Base-by-base conservation (phyloP, 371 early-diverging fungal species). In the Syncephalastrum sp. region DNA sequence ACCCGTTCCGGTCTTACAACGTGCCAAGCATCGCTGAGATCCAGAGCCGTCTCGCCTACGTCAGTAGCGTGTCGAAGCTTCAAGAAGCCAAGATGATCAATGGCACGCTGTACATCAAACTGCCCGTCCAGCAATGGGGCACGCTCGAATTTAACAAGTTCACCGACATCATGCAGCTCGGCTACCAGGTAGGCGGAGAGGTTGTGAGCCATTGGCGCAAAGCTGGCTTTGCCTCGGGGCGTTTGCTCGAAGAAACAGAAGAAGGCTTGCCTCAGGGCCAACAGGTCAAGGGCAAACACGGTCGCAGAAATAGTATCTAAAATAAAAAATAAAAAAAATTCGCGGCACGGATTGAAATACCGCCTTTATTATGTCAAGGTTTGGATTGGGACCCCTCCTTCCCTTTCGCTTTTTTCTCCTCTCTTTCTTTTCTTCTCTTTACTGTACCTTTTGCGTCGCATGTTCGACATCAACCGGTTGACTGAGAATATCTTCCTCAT, bases 21-120 rank as follows among this genome's bases (percentile, higher is more conserved):
- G 91, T 99, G 48, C 95, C 99, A 17, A 87, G 89, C n/a, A 82
- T 98, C 67, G 88, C 96, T 6, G 99, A 99, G 55, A 93, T 99
- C 65, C 99, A 99, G 81, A 91, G 93, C 47, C 83, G 99, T 25
- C 72, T 99, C 25, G 93, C 99, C 0, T 99, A 98, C 78, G 93
- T 97, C n/a, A 91, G 94, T 43, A 88, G 92, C 50, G 96, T 96
- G 10, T 84, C 87, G 56, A 88, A 91, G 64, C 71, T 99, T 27
- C 93, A 97, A 71, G 93, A 89, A 45, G 96, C 94, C 58, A 97
- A 95, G 73, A 60, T 75, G 12, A 86, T 86, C 2, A 88, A 90
- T 23, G 91, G 94, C n/a, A 85, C 89, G 44, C 76, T 95, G 15
- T 96, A 98, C 64, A 62, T 97, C 56, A 87, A 89, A 19, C 90